Base-by-base conservation (phyloP, 306 rosid species). In the Canavalia gladiata region DNA sequence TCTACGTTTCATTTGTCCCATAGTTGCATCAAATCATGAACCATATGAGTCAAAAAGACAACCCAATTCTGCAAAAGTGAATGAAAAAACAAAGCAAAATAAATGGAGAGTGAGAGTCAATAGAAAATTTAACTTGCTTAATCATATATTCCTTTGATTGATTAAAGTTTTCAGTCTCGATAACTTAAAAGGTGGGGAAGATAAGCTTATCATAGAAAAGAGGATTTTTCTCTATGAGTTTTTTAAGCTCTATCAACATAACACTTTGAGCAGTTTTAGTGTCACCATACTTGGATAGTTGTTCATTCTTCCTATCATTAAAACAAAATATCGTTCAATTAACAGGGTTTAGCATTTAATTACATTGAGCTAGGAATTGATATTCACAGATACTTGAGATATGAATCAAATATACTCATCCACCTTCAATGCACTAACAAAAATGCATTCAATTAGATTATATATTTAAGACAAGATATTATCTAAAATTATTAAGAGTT, bases 201-300 rank as follows among this genome's bases (percentile, higher is more conserved):
- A 79, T 73, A 74, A 92, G 94, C 89, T 94, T 94, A 73, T 94
- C 95, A 10, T 92, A 94, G 50, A 94, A 87, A 49, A 90, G 96
- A 64, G 95, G 98, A 74, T 94, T 92, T 85, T 94, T 92, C 83
- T 92, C 94, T 6, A 94, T 86, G 62, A 94, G 90, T 73, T 90
- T 94, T 87, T 86, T 94, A 54, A 94, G 92, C 86, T 92, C 97
- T 72, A 89, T 88, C 90, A 92, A 71, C 97, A 94, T 90, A 56
- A 89, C 89, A 82, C 91, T 80, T 46, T 97, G 95, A 83, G 97
- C 98, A 46, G 90, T 86, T 87, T 88, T 89, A 66, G 94, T 92
- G 88, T 94, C 95, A 69, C 97, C 95, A 13, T 94, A 94, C 85
- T 92, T 90, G 76, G 94, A 89, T 43, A 92, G 86, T 89, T 92